Base-by-base conservation (phyloP, 768 basidiomycete species). In the Leccinum sublutescens region DNA sequence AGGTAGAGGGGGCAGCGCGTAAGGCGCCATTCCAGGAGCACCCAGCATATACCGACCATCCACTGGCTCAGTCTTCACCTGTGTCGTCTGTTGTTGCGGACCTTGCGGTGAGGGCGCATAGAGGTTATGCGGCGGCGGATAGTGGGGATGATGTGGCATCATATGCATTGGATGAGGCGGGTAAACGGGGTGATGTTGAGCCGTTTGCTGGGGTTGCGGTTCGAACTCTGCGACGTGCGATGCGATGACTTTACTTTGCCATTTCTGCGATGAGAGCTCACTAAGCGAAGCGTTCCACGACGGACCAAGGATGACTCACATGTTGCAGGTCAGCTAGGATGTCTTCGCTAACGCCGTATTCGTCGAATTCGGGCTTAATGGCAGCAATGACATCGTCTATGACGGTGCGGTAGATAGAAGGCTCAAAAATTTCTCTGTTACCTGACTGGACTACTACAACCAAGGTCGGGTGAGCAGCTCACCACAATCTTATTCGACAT, bases 401-500 rank as follows among this genome's bases (percentile, higher is more conserved):
- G 76, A 99, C 90, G 59, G 85, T 74, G 64, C 96, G 91, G 77
- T 99, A 99, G 67, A 93, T 90, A 66, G 76, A 69, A 72, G 94
- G 94, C 94, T 95, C 86, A 84, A 82, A 75, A 71, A 77, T 75
- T 69, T 74, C 76, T 74, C 78, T 68, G 85, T 82, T 78, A 79
- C 78, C 76, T 67, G 71, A 63, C 73, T 76, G 72, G 72, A 79
- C 81, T 84, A 84, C 81, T 79, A 81, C 77, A 73, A 74, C 77
- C 75, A 76, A 76, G 77, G 76, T 80, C 76, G 79, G 75, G 83
- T 82, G 85, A 84, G 82, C 79, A 85, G 88, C 91, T 91, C 84
- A 95, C 93, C 87, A 96, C 94, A 81, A 94, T 93, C 82, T 95
- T 95, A 88, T 96, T 96, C 61, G 93, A 95, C 94, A 95, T 96